Evolutionary conservation across 306 rosid genomes (phyloP).

Genomic region (Prunus dulcis): DNA sequence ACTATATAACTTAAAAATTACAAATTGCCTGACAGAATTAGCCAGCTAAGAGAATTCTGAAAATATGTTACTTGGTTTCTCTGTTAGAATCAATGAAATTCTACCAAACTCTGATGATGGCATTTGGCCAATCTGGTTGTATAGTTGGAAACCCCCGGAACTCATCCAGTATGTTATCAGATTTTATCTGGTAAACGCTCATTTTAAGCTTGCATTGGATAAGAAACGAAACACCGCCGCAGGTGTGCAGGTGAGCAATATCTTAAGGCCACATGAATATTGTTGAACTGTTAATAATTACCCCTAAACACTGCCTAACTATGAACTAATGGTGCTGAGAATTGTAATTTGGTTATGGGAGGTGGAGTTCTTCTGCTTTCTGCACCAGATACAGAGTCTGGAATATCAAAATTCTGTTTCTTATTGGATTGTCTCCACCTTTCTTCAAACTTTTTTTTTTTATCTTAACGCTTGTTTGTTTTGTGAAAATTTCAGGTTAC

Average conservation of each 20-base stretch:
- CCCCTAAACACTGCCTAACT: not conserved
- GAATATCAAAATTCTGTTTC: not conserved
- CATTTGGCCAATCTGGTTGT: not conserved
- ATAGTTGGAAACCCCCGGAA: not conserved
- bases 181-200: not conserved
- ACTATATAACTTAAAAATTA: not conserved
- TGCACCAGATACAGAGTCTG: not conserved
- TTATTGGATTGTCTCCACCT: not conserved
- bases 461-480: not conserved
- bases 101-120: not conserved
- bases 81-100: no score
- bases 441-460: not conserved
- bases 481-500: slow-evolving; percentile 49
- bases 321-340: not conserved
- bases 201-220: not conserved
- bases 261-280: not conserved
- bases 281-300: no score
- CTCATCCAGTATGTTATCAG: not conserved
- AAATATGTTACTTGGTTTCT: not conserved
- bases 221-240: not conserved
- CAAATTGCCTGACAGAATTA: not conserved
- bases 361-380: not conserved
- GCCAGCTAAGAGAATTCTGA: not conserved
- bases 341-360: not conserved
- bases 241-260: not conserved